Base-by-base conservation (phyloP, 2,329 filamentous ascomycete species). In the Epichloe sibirici region DNA sequence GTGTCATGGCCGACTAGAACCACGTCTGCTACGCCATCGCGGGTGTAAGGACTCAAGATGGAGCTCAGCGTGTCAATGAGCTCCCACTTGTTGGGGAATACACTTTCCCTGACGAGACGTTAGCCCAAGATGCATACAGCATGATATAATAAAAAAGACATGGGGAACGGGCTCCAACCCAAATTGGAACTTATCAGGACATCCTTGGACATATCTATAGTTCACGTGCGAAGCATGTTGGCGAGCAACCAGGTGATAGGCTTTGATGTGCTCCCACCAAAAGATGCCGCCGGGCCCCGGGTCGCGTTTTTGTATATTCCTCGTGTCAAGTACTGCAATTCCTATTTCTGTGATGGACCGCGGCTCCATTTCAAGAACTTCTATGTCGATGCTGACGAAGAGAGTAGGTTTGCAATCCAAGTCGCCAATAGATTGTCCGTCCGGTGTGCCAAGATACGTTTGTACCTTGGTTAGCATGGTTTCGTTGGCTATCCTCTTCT, bases 271-370 rank as follows among this genome's bases (percentile, higher is more conserved):
- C 0, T 71, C 60, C 57, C 80, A 78, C 90, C 90, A 96, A 39
- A 81, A 74, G 42, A 70, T 60, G 3, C 83, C 88, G 28, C 72
- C 67, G 2, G 70, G 60, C 0, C 87, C 87, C 3, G 87, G 86
- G 0, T 78, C 61, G 0, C 82, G 56, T 7, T 66, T 69, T 1
- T 68, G 60, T 23, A 89, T 63, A 39, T 77, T 66, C 4, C 66
- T 59, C 1, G 86, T 90, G 64, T 97, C 90, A 0, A 97, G 73
- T 3, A 84, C 83, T 1, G 88, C 84, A 42, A 98, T 74, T 1
- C 93, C 93, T 40, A 98, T 75, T 66, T 98, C 93, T 0, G 90
- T 95, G 54, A 97, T 77, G 12, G 79, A 72, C 37, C 75, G 71
- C 12, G 81, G 78, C 45, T 79, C 73, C 23, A 70, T 69, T 65